These are phyloP conservation scores for Barbatosphaeria neglecta DNA, from an alignment of 495 filamentous ascomycete genomes.

Conservation along the genomic window DNA sequence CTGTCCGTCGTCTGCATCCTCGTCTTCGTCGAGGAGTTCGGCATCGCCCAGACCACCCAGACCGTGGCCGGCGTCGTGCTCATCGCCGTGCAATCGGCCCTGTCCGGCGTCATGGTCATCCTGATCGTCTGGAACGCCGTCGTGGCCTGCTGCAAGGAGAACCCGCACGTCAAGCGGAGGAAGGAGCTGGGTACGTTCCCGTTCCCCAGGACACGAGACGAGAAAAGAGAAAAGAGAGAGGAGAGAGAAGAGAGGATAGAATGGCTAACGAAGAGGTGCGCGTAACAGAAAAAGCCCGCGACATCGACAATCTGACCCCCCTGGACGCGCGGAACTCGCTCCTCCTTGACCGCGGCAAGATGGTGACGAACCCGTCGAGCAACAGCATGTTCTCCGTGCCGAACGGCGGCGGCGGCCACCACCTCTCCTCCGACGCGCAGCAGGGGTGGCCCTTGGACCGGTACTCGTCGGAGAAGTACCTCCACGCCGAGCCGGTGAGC, in stretches of 20 bases:
- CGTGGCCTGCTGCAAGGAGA: constrained; percentile 67
- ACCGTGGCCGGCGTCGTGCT: constrained; percentile 80
- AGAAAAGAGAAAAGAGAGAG: too few species aligned
- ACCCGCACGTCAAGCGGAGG: constrained; percentile 74
- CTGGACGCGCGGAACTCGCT: constrained; percentile 85
- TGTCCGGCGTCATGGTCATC: constrained; percentile 78
- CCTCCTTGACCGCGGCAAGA: constrained; percentile 43
- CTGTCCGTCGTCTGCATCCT: constrained; percentile 81
- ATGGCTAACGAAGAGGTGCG: too few species aligned
- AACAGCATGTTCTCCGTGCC: constrained; percentile 19
- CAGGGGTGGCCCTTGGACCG: constrained; percentile 2
- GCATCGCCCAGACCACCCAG: constrained; percentile 86
- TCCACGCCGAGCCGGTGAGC: constrained; percentile 5
- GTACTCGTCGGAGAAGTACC: constrained; percentile 14
- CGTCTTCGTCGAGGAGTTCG: constrained; percentile 88
- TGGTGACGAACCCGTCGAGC: constrained; percentile 12
- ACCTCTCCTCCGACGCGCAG: constrained; percentile 13
- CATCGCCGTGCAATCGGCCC: constrained; percentile 74
- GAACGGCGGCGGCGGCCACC: constrained; percentile 18
- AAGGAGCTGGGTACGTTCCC: constrained; percentile 68
- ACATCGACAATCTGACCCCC: constrained; percentile 79
- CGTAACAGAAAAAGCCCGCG: constrained; percentile 73
- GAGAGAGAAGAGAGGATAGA: too few species aligned
- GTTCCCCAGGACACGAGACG: neutral
- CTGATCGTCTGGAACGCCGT: constrained; percentile 85